Percentiles rank a stretch among this genome's conserved stretches.
phyloP scores from a whole-genome alignment of 768 basidiomycete species.

The Mycena vulgaris region DNA sequence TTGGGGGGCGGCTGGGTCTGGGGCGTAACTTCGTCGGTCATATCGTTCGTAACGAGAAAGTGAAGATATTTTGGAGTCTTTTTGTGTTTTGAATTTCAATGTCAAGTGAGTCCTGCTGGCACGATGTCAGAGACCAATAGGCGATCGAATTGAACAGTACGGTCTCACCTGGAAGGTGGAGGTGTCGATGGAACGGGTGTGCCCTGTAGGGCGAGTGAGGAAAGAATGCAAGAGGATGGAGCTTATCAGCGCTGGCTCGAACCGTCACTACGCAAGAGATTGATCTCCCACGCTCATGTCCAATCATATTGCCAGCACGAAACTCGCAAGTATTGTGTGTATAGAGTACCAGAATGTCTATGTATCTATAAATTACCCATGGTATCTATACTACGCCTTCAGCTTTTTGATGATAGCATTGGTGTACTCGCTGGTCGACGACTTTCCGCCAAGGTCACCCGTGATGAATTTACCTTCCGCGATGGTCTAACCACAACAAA shows the following conservation, averaged over 20 bases:
- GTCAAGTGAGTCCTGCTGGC: constrained; percentile 50
- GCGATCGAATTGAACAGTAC: not conserved
- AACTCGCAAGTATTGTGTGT: not conserved
- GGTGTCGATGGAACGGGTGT: constrained; percentile 73
- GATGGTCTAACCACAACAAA: constrained; percentile 77
- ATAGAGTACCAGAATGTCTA: constrained; percentile 33
- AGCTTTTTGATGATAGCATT: constrained; percentile 88
- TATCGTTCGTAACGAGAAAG: constrained; percentile 81
- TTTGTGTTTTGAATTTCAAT: constrained; percentile 57
- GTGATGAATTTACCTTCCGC: constrained; percentile 97
- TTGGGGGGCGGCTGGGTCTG: constrained; percentile 69
- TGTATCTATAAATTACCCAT: constrained; percentile 42
- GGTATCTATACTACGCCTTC: constrained; percentile 41
- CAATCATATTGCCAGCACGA: not conserved
- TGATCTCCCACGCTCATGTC: constrained; percentile 17
- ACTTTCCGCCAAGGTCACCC: constrained; percentile 95
- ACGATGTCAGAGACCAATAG: not conserved
- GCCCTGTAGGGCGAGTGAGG: constrained; percentile 94
- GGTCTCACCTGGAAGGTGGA: constrained; percentile 64
- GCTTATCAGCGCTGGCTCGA: constrained; percentile 10
- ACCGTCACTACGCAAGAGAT: constrained; percentile 2
- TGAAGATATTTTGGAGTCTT: constrained; percentile 66
- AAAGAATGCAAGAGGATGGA: constrained; percentile 39
- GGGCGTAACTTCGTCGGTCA: constrained; percentile 86
- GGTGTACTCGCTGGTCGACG: constrained; percentile 92